Base-by-base conservation (phyloP, 768 basidiomycete species). In the Cystoderma amianthinum region DNA sequence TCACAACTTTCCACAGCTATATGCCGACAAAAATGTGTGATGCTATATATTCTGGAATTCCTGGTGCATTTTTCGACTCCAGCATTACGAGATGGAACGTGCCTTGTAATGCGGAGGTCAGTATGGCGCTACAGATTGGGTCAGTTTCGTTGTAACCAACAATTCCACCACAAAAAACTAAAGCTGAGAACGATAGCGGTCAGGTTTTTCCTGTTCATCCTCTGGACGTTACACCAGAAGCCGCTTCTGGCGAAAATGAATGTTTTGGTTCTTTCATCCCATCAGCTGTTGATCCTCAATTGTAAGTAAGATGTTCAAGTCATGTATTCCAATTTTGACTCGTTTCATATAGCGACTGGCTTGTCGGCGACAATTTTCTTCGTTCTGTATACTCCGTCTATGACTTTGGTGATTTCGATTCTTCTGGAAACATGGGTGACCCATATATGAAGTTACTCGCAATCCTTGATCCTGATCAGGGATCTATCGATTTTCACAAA, bases 341-440 rank as follows among this genome's bases (percentile, higher is more conserved):
- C 41, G 28, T 32, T 44, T n/a, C n/a, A n/a, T 10, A 2, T n/a
- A 89, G 86, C 54, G 89, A 92, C 56, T 84, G 85, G 80, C 68
- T 92, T 34, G 55, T 90, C 40, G 89, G 89, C 16, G 88, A 85
- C 60, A 90, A 86, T 52, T 72, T 88, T 55, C 71, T 92, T 44
- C 86, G 89, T 44, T 85, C 85, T 12, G 64, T 90, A 28, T 91
- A 91, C 59, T 74, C 85, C 5, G 63, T 92, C 42, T 92, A 89
- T 57, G 84, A 90, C 59, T 92, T 84, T 54, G 88, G 88, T 17
- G 85, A 91, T 61, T 88, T 77, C 49, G 74, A 80, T 53, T 56
- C 69, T 10, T 64, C 70, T 3, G 80, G 78, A 25, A 59, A 71
- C 12, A 80, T 80, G 78, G 86, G 85, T 30, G 60, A 80, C 54